A percentile compares a stretch with the other conserved stretches of the same genome.
phyloP scores from a whole-genome alignment of 1,139 yeast genomes.

The Pichia inconspicua region DNA sequence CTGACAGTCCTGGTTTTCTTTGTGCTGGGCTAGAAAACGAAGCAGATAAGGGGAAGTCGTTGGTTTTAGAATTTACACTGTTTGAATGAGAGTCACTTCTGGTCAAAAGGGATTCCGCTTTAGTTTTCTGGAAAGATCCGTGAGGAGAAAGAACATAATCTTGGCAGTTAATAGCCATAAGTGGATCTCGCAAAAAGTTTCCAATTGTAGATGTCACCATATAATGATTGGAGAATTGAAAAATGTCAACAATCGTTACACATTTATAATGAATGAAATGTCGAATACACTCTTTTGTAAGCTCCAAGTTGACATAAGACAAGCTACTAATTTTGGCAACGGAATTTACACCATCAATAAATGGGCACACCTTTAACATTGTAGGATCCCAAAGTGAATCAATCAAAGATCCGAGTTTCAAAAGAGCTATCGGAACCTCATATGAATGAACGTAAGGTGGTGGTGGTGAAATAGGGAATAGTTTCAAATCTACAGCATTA shows the following conservation, averaged over 20 bases:
- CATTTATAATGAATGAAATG: constrained; percentile 88
- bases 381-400: constrained; percentile 98
- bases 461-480: constrained; percentile 79
- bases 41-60: neutral
- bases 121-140: constrained; percentile 22
- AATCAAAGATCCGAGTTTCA: constrained; percentile 57
- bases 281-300: constrained; percentile 82
- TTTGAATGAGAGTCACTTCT: constrained; percentile 16
- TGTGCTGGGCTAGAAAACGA: constrained; percentile 1
- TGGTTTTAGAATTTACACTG: constrained; percentile 7
- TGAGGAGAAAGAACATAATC: constrained; percentile 49
- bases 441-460: constrained; percentile 66
- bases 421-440: constrained; percentile 87
- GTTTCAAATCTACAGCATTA: constrained; percentile 83
- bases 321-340: constrained; percentile 67
- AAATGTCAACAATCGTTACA: constrained; percentile 72
- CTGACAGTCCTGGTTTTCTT: constrained; percentile 4
- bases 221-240: constrained; percentile 82
- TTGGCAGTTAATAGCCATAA: constrained; percentile 79
- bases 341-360: constrained; percentile 81
- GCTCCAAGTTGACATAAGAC: constrained; percentile 71
- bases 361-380: constrained; percentile 79
- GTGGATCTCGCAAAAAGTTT: constrained; percentile 52
- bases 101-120: constrained; percentile 3
- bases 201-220: constrained; percentile 81